phyloP scores from a whole-genome alignment of 129 eudicot genomes.

The Smallanthus sonchifolius region DNA sequence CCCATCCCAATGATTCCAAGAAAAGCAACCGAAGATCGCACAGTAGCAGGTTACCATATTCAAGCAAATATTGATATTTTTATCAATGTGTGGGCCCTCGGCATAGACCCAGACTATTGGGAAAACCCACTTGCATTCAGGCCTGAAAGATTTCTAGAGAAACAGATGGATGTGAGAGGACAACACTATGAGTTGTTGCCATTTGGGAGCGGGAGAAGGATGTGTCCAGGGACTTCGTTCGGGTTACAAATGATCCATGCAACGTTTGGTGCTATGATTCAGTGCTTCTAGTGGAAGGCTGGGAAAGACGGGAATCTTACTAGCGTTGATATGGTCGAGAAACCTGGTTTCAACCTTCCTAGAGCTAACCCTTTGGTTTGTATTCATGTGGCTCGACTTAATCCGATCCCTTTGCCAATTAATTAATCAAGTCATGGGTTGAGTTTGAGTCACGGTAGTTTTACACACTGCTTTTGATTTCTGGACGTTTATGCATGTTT shows the following conservation, averaged over 20 bases:
- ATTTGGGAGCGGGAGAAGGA: too few relatives aligned
- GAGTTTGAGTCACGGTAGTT: too few relatives aligned
- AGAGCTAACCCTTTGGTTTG: too few relatives aligned
- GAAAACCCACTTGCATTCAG: neutral
- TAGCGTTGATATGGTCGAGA: neutral
- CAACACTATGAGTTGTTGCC: too few relatives aligned
- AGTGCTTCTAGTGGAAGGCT: neutral
- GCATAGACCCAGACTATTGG: neutral
- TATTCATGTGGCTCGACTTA: neutral
- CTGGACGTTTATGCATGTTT: too few relatives aligned
- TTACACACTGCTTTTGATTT: too few relatives aligned
- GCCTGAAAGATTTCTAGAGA: neutral
- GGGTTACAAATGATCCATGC: too few relatives aligned
- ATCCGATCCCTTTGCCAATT: neutral
- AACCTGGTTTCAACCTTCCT: neutral
- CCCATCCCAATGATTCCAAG: too few relatives aligned
- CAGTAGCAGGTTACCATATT: neutral
- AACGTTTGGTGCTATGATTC: neutral
- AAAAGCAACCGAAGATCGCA: neutral
- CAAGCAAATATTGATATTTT: neutral
- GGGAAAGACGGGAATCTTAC: neutral
- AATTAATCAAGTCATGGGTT: too few relatives aligned
- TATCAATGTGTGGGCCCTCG: neutral
- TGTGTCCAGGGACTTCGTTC: too few relatives aligned
- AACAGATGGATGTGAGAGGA: neutral